A percentile compares a stretch with the other conserved stretches of the same genome.
phyloP scores from a whole-genome alignment of 768 basidiomycete genomes.

The Agaricus sinodeliciosus region DNA sequence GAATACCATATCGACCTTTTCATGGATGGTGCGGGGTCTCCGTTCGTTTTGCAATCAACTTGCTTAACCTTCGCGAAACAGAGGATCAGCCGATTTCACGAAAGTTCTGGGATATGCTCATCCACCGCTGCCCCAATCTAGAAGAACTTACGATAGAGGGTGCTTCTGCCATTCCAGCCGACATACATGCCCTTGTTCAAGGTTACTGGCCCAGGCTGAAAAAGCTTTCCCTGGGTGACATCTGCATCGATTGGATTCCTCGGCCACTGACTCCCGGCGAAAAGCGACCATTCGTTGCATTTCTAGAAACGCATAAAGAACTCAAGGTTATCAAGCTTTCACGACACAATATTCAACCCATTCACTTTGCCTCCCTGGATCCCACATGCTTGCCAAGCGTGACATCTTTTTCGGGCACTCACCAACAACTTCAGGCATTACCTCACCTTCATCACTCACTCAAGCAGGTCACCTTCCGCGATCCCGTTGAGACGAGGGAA shows the following conservation, averaged over 20 bases:
- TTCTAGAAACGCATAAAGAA: constrained; percentile 58
- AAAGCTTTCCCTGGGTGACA: constrained; percentile 56
- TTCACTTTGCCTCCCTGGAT: constrained; percentile 44
- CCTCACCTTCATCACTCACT: constrained; percentile 43
- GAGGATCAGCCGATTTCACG: constrained; percentile 45
- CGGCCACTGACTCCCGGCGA: constrained; percentile 28
- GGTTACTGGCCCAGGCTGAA: constrained; percentile 66
- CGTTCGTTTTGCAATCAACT: neutral
- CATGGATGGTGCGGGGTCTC: constrained; percentile 42
- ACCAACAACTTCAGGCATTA: constrained; percentile 60
- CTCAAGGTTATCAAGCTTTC: constrained; percentile 48
- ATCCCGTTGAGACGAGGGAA: constrained; percentile 62
- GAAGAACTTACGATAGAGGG: constrained; percentile 58
- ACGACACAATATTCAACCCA: constrained; percentile 44
- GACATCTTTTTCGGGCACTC: constrained; percentile 58
- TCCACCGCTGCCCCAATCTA: constrained; percentile 54
- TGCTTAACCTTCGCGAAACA: constrained; percentile 16
- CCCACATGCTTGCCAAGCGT: constrained; percentile 40
- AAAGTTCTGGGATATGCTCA: constrained; percentile 68
- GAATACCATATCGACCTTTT: constrained; percentile 49
- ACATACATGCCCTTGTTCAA: constrained; percentile 46
- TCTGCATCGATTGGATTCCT: constrained; percentile 52
- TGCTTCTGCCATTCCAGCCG: constrained; percentile 44
- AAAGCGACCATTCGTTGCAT: constrained; percentile 56
- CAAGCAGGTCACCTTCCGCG: constrained; percentile 53